Evolutionary conservation across 208 protist genomes (phyloP).

Genomic region (Entamoeba histolytica): DNA sequence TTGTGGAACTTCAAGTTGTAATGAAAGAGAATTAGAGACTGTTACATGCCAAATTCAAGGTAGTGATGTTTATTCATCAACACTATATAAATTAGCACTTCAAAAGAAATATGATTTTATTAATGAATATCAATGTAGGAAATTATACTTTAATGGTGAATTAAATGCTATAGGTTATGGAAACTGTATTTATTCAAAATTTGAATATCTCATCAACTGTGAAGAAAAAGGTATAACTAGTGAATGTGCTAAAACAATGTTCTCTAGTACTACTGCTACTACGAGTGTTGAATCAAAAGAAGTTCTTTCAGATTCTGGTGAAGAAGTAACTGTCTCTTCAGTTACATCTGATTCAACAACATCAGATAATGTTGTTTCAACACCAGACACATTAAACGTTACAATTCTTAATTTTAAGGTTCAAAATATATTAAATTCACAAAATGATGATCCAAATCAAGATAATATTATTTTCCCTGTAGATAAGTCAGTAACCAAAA

Average conservation of each 20-base stretch:
- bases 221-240: neutral
- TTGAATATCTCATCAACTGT: neutral
- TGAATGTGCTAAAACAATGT: neutral
- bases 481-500: neutral
- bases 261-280: neutral
- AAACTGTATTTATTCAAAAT: neutral
- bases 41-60: neutral
- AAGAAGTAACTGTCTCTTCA: neutral
- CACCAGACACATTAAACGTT: neutral
- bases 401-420: neutral
- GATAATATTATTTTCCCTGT: neutral
- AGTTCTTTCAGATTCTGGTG: neutral
- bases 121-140: neutral
- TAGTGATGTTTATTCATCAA: neutral
- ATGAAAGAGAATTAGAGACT: neutral
- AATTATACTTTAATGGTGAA: neutral
- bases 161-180: neutral
- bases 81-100: neutral
- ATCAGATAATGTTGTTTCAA: neutral
- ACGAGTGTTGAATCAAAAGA: neutral
- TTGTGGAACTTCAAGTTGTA: neutral
- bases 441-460: neutral
- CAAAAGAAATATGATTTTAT: neutral
- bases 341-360: neutral
- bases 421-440: neutral